These are phyloP conservation scores for Camelina laxa DNA, from an alignment of 345 rosid genomes.

Conservation along the genomic window DNA sequence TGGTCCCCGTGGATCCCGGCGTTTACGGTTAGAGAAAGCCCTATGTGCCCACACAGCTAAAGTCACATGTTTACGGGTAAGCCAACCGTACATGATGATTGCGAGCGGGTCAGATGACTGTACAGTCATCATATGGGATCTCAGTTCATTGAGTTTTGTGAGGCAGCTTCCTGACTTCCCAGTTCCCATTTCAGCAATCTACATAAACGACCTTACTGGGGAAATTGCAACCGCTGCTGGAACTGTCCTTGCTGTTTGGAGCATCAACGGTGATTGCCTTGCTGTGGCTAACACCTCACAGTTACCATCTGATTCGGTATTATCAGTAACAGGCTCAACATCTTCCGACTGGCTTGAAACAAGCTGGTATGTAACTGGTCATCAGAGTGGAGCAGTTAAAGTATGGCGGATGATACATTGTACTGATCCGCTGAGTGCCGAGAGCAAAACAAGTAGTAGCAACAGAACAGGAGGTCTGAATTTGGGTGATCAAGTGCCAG, in stretches of 20 bases:
- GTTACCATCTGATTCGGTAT: constrained; percentile 91
- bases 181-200: constrained; percentile 82
- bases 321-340: constrained; percentile 82
- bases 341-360: constrained; percentile 94
- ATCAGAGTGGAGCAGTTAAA: constrained; percentile 97
- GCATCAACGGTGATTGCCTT: constrained; percentile 97
- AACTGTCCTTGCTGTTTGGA: constrained; percentile 93
- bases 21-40: constrained; percentile 74
- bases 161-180: constrained; percentile 94
- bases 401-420: constrained; percentile 94
- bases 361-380: constrained; percentile 96
- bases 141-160: constrained; percentile 79
- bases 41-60: constrained; percentile 83
- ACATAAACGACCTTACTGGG: constrained; percentile 89
- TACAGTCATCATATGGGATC: constrained; percentile 97
- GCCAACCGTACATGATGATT: constrained; percentile 97
- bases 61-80: constrained; percentile 88
- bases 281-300: constrained; percentile 91
- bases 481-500: constrained; percentile 67
- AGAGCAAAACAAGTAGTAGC: constrained; percentile 55
- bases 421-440: constrained; percentile 58
- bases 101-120: constrained; percentile 96
- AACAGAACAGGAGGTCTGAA: constrained; percentile 59
- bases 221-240: constrained; percentile 98
- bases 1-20: constrained; percentile 62